These are phyloP conservation scores for Priceomyces castillae DNA, from an alignment of 805 yeast species.

Conservation along the genomic window DNA sequence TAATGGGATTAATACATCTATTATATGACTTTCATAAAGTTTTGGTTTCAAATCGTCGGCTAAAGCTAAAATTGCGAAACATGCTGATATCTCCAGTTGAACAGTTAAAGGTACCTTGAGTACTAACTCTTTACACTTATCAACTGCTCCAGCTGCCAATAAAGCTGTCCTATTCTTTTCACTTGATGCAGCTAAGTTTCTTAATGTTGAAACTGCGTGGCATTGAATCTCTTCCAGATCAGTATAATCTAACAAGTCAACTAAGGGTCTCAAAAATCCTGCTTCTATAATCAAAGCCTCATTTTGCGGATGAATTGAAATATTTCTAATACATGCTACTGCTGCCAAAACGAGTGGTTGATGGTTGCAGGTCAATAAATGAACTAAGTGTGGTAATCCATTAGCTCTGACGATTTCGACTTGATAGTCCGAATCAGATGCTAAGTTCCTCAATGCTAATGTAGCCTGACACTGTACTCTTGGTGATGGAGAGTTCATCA, in stretches of 20 bases:
- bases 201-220: constrained; percentile 93
- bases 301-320: constrained; percentile 93
- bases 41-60: constrained; percentile 92
- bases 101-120: constrained; percentile 84
- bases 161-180: constrained; percentile 90
- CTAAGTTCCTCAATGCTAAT: constrained; percentile 89
- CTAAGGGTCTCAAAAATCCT: constrained; percentile 91
- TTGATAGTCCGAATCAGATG: constrained; percentile 94
- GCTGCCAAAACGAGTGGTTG: constrained; percentile 93
- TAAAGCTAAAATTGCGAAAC: constrained; percentile 92
- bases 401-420: constrained; percentile 93
- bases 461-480: constrained; percentile 99
- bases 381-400: constrained; percentile 91
- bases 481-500: constrained; percentile 92
- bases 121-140: constrained; percentile 85
- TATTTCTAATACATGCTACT: constrained; percentile 96
- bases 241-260: constrained; percentile 73
- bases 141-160: constrained; percentile 92
- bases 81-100: constrained; percentile 94
- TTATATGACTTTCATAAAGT: constrained; percentile 76
- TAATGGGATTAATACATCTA: constrained; percentile 87
- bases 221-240: constrained; percentile 97
- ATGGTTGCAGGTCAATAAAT: constrained; percentile 81
- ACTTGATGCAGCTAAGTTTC: constrained; percentile 93
- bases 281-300: constrained; percentile 96